Evolutionary conservation across 345 rosid genomes (phyloP).

Genomic region (Populus simonii): DNA sequence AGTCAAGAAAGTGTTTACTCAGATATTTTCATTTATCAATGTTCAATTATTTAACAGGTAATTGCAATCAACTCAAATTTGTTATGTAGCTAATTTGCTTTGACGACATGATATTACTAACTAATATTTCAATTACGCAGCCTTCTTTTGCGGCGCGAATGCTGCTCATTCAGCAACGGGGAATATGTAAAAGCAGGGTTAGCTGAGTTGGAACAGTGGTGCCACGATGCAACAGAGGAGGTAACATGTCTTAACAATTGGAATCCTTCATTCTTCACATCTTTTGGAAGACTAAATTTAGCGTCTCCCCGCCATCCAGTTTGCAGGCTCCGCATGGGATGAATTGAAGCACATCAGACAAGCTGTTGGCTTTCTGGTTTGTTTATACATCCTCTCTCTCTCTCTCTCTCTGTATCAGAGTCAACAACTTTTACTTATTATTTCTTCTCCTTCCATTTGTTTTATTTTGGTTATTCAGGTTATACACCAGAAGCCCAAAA

Average conservation of each 20-base stretch:
- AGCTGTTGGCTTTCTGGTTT: conserved; percentile 90
- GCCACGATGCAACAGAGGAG: conserved; percentile 67
- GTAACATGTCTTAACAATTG: conserved; percentile 35
- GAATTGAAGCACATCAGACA: conserved; percentile 90
- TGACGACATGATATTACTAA: conserved; percentile 7
- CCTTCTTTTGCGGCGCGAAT: conserved; percentile 88
- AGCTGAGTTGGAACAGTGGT: conserved; percentile 90
- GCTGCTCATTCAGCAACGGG: conserved; percentile 95
- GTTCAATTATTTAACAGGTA: conserved; percentile 96
- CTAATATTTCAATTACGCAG: conserved; percentile 37
- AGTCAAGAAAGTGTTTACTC: conserved; percentile 75
- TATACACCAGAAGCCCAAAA: conserved; percentile 89
- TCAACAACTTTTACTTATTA: not conserved
- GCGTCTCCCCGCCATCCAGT: conserved; percentile 4
- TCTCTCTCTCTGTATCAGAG: not conserved
- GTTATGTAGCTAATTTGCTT: not conserved
- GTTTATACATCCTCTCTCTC: not conserved
- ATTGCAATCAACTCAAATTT: not conserved
- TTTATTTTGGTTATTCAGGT: conserved; percentile 46
- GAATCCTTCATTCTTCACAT: conserved; percentile 1
- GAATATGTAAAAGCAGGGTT: conserved; percentile 89
- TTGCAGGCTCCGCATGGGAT: conserved; percentile 89
- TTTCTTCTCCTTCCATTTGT: not conserved
- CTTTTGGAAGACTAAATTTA: conserved; percentile 14
- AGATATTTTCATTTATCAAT: conserved; percentile 87